These are phyloP conservation scores for Bipolaris cookei DNA, from an alignment of 2,329 filamentous ascomycete species.

Conservation along the genomic window DNA sequence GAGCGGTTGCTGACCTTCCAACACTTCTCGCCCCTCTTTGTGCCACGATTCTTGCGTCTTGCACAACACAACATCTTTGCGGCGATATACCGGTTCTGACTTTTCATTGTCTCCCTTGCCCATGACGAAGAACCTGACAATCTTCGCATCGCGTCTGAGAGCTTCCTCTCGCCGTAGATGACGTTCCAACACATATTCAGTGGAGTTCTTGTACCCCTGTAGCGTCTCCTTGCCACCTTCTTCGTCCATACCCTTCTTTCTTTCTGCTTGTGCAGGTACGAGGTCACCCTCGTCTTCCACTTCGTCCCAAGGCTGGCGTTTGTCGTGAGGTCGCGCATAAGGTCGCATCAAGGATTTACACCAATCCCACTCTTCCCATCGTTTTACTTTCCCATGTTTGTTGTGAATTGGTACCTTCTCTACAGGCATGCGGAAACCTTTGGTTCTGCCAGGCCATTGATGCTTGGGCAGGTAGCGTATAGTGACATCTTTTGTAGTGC, in stretches of 20 bases:
- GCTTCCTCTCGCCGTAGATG: constrained; percentile 94
- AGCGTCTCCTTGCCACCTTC: constrained; percentile 77
- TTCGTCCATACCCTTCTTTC: constrained; percentile 69
- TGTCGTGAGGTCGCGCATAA: constrained; percentile 64
- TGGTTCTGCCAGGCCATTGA: constrained; percentile 85
- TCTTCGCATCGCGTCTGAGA: constrained; percentile 69
- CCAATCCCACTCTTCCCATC: constrained; percentile 84
- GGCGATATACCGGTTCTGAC: constrained; percentile 79
- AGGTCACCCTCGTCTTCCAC: constrained; percentile 80
- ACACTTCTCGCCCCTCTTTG: constrained; percentile 85
- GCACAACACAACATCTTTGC: constrained; percentile 80
- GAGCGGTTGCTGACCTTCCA: constrained; percentile 72
- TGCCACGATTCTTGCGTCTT: constrained; percentile 97
- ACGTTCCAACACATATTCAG: constrained; percentile 82
- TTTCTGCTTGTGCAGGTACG: constrained; percentile 68
- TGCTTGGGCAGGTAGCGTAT: constrained; percentile 85
- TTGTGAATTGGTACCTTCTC: constrained; percentile 85
- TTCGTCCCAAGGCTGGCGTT: constrained; percentile 74
- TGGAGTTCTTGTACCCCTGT: constrained; percentile 84
- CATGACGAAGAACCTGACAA: constrained; percentile 76
- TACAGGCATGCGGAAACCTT: constrained; percentile 76
- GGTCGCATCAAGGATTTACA: constrained; percentile 79
- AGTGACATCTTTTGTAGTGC: constrained; percentile 93
- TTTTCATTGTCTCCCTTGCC: constrained; percentile 75
- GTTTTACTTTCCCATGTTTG: constrained; percentile 75